Conservation (phyloP, 2,329 filamentous ascomycete genomes). For the Leptographium galeiforme region DNA sequence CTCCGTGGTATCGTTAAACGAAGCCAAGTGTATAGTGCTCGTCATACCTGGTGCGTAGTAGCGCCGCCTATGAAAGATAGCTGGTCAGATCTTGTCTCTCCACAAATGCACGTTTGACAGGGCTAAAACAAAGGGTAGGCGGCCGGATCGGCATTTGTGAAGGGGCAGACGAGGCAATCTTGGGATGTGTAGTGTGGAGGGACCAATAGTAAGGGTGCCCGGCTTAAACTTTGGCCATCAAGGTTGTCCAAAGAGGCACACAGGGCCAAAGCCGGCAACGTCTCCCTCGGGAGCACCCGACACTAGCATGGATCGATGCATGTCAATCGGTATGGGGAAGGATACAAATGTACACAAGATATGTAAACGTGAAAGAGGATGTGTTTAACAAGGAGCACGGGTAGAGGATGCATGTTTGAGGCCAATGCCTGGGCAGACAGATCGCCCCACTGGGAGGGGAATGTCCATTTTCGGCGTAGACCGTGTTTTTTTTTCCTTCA, state of each 20-base stretch:
- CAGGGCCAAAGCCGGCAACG: neutral
- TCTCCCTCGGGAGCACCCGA: constrained; percentile 7
- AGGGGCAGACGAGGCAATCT: too few species aligned
- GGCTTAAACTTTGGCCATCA: constrained; percentile 8
- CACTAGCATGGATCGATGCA: constrained; percentile 1
- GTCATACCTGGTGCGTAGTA: constrained; percentile 58
- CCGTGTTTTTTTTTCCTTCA: constrained; percentile 4
- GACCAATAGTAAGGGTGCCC: constrained; percentile 4
- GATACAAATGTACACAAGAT: neutral
- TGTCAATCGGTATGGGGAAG: neutral
- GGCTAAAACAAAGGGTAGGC: neutral
- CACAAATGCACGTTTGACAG: constrained; percentile 6
- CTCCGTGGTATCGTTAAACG: neutral
- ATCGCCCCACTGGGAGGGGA: constrained; percentile 3
- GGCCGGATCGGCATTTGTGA: neutral
- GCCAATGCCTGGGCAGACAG: neutral
- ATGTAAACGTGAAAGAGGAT: neutral
- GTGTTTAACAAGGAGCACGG: neutral
- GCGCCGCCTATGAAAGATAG: constrained; percentile 47
- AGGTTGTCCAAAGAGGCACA: constrained; percentile 5
- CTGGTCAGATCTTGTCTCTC: constrained; percentile 13
- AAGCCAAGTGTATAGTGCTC: constrained; percentile 5
- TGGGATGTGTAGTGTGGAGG: neutral
- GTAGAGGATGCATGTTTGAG: neutral
- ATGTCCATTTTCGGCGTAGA: constrained; percentile 9